Percentiles rank a stretch among this genome's conserved stretches.
Conservation (phyloP, 179 eudicot species). For the Corrigiola litoralis region DNA sequence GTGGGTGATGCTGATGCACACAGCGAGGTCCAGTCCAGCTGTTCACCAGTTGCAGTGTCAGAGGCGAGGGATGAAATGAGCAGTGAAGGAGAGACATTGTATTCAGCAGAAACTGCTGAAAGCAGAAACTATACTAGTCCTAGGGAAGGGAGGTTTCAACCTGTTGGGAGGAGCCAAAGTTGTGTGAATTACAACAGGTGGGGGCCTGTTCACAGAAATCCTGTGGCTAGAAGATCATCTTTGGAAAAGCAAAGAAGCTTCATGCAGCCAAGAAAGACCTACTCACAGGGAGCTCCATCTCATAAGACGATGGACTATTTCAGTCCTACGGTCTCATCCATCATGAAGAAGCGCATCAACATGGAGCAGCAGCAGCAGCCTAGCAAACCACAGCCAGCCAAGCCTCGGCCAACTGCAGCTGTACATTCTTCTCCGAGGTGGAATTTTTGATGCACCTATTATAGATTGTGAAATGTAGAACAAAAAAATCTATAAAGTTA, state of each 20-base stretch:
- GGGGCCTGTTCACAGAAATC: constrained; percentile 67
- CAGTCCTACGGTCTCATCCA: constrained; percentile 87
- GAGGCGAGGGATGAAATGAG: constrained; percentile 50
- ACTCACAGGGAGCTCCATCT: constrained; percentile 73
- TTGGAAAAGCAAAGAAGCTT: constrained; percentile 65
- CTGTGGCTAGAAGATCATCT: constrained; percentile 45
- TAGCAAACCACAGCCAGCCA: constrained; percentile 20
- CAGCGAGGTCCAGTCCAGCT: constrained; percentile 65
- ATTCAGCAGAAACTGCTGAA: constrained; percentile 98
- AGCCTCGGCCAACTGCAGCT: constrained; percentile 41
- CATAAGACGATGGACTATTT: constrained; percentile 71
- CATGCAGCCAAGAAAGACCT: constrained; percentile 54
- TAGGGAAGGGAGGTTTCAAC: constrained; percentile 51
- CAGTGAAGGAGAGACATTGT: constrained; percentile 91
- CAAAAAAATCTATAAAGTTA: constrained; percentile 1
- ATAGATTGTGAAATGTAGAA: constrained; percentile 17
- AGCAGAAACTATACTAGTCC: constrained; percentile 83
- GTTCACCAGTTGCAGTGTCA: constrained; percentile 43
- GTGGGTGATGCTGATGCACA: constrained; percentile 57
- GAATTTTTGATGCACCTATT: constrained; percentile 31
- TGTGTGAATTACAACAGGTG: constrained; percentile 71
- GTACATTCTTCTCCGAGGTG: constrained; percentile 69
- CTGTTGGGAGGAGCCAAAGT: constrained; percentile 95
- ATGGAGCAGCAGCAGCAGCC: constrained; percentile 36
- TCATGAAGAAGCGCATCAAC: constrained; percentile 79